Base-by-base conservation (phyloP, 805 yeast species). In the Schwanniomyces occidentalis region DNA sequence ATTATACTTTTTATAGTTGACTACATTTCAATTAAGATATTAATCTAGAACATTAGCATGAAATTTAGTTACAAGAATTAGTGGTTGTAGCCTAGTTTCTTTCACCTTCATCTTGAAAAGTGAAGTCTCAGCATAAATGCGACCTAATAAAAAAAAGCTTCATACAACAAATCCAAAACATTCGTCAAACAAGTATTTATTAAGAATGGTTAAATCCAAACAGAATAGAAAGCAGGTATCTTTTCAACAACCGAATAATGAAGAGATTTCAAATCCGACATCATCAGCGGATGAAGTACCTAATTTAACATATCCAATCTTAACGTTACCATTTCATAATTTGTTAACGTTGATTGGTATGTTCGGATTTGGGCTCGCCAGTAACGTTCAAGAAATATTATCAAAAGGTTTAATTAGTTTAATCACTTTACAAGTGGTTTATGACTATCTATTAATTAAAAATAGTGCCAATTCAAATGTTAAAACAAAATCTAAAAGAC, bases 291-390 rank as follows among this genome's bases (percentile, higher is more conserved):
- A 23, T 17, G 33, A 20, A 16, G 37, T 44, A 22, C 61, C 58
- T 8, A 27, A 30, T 4, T 30, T 51, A 24, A 43, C 38, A n/a
- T 29, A 34, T 16, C 30, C 51, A 9, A 13, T 40, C 6, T 18
- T 45, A 4, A 30, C 51, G 4, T 25, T 63, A 4, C 72, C 70
- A 12, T 36, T 54, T 29, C 72, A 63, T 40, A 48, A 54, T 16
- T 41, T 57, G 15, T 21, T 55, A 7, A 31, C 58, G 3, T 42
- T 66, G 16, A 36, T 27, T 17, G 58, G 52, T 6, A 54, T 66
- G 59, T 64, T 62, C 42, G 27, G 46, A 17, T 28, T 40, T 15
- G 71, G 69, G 7, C 41, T 67, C 12, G 54, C 63, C 0, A 34
- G 41, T 7, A 36, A 61, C 27, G 49, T 56, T 9, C 41, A 38